A percentile compares a stretch with the other conserved stretches of the same genome.
Conservation (phyloP, 2,329 filamentous ascomycete genomes). For the Microcyclospora tardicrescens region DNA sequence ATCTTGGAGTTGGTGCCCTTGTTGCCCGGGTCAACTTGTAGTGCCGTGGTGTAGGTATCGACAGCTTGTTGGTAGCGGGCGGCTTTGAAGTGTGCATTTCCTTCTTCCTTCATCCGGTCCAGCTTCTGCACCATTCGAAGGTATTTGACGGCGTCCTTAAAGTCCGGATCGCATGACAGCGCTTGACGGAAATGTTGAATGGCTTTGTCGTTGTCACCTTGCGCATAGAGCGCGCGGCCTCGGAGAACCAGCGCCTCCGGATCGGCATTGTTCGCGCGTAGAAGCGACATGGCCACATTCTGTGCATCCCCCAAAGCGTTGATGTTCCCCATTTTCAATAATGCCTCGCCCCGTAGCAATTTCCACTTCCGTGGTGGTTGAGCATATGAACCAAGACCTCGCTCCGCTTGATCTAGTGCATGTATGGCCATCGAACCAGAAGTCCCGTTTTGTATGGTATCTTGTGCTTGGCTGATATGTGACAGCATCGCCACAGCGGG, state of each 20-base stretch:
- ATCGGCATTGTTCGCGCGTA: slow-evolving; percentile 79
- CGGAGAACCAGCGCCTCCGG: slow-evolving; percentile 86
- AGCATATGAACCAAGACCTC: slow-evolving; percentile 60
- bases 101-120: slow-evolving; percentile 85
- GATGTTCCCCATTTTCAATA: slow-evolving; percentile 79
- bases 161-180: slow-evolving; percentile 81
- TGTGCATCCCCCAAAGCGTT: slow-evolving; percentile 86
- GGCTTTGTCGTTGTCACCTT: slow-evolving; percentile 91
- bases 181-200: slow-evolving; percentile 86
- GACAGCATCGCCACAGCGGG: slow-evolving; percentile 74
- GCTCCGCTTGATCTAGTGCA: slow-evolving; percentile 81
- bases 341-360: slow-evolving; percentile 80
- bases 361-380: slow-evolving; percentile 84
- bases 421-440: slow-evolving; percentile 85
- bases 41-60: slow-evolving; percentile 68
- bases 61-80: slow-evolving; percentile 69
- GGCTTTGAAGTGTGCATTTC: slow-evolving; percentile 80
- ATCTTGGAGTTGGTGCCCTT: slow-evolving; percentile 91
- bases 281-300: slow-evolving; percentile 76
- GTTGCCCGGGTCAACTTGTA: slow-evolving; percentile 77
- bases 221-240: slow-evolving; percentile 74
- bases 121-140: slow-evolving; percentile 83
- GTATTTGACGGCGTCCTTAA: slow-evolving; percentile 75
- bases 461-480: slow-evolving; percentile 67
- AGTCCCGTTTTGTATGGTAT: slow-evolving; percentile 59